Conservation (phyloP, 495 filamentous ascomycete genomes). For the Aspergillus biplanus region DNA sequence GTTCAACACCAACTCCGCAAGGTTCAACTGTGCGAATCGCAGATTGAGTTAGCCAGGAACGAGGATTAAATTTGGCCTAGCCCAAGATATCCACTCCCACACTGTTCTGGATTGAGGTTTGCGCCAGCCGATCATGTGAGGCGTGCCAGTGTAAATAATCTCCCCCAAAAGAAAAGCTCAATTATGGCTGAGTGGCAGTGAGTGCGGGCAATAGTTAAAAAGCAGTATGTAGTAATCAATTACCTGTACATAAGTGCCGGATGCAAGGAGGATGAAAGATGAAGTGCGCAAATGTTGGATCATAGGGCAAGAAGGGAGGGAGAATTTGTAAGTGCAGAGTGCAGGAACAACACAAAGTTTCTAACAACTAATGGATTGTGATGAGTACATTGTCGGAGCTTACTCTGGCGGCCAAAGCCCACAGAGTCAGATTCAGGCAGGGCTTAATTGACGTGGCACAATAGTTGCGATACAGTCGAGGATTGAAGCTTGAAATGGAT, state of each 20-base stretch:
- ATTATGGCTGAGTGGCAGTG: neutral
- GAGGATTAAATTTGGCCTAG: slow-evolving; percentile 1
- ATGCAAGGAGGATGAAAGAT: neutral
- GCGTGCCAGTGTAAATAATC: neutral
- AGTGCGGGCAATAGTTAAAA: neutral
- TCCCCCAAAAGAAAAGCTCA: neutral
- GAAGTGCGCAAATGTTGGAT: neutral
- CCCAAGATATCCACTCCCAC: slow-evolving; percentile 6
- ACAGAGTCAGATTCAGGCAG: neutral
- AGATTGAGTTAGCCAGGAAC: slow-evolving; percentile 9
- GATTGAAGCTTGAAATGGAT: neutral
- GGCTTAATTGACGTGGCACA: neutral
- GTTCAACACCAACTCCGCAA: slow-evolving; percentile 18
- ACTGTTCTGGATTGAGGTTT: slow-evolving; percentile 1
- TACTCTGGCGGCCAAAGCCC: neutral
- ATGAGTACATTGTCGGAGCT: neutral
- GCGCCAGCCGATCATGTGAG: neutral
- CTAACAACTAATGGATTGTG: neutral
- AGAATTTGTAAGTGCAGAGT: no score
- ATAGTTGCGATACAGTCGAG: neutral
- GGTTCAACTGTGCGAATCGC: slow-evolving; percentile 3
- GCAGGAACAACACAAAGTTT: neutral
- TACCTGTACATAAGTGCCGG: neutral
- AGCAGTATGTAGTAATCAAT: neutral
- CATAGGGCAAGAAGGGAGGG: no score